These are phyloP conservation scores for Saposhnikovia divaricata DNA, from an alignment of 129 eudicot species.

Conservation along the genomic window DNA sequence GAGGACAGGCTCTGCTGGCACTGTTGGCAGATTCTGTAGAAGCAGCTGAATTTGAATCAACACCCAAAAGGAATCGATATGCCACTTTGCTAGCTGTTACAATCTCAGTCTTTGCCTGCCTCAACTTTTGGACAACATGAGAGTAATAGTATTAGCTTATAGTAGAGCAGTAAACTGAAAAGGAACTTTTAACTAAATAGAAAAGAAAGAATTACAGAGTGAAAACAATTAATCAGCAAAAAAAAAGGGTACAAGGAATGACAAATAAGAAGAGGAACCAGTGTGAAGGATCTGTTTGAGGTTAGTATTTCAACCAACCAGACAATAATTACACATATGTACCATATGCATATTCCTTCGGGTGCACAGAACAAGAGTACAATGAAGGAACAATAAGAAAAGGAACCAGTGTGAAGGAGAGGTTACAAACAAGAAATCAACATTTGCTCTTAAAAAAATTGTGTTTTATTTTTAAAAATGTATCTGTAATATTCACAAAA, in stretches of 20 bases:
- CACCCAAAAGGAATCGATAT: conserved; percentile 69
- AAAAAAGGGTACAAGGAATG: neutral
- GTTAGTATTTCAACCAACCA: neutral
- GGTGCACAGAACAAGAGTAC: neutral
- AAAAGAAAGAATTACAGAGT: neutral
- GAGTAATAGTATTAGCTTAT: neutral
- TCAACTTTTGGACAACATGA: conserved; percentile 34
- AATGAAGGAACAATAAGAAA: neutral
- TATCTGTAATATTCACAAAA: neutral
- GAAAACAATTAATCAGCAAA: neutral
- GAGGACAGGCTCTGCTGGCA: conserved; percentile 35
- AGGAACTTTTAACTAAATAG: neutral
- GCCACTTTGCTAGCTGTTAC: conserved; percentile 94
- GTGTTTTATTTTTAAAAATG: neutral
- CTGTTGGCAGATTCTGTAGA: conserved; percentile 41
- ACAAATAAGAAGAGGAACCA: neutral
- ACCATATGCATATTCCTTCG: neutral
- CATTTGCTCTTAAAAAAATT: neutral
- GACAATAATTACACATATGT: neutral
- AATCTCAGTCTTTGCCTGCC: conserved; percentile 94
- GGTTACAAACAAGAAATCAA: neutral
- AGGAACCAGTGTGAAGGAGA: neutral
- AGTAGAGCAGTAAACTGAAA: neutral
- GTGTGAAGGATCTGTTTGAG: neutral
- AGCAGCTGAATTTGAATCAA: conserved; percentile 36